Conservation (phyloP, 495 filamentous ascomycete genomes). For the Monascus purpureus region DNA sequence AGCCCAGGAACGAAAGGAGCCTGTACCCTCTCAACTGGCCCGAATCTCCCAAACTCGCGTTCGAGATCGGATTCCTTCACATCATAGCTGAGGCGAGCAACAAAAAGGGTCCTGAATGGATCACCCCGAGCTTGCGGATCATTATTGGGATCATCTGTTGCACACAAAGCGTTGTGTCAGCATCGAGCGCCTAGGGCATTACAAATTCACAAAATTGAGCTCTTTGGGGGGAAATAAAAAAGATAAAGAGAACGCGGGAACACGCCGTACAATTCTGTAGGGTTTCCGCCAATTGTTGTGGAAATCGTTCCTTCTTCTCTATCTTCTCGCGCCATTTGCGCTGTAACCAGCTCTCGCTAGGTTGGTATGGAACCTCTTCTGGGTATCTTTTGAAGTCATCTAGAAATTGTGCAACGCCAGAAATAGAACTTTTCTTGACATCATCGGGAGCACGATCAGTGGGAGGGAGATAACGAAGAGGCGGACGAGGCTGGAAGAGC, state of each 20-base stretch:
- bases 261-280: conserved; percentile 50
- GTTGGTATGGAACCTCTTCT: conserved; percentile 56
- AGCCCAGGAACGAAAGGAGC: background rate
- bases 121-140: conserved; percentile 82
- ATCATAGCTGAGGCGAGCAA: conserved; percentile 79
- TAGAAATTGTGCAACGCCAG: conserved; percentile 61
- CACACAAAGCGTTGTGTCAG: background rate
- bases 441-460: conserved; percentile 73
- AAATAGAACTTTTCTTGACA: conserved; percentile 50
- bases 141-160: conserved; percentile 46
- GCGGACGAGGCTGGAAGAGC: conserved; percentile 86
- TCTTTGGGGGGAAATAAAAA: conserved; percentile 2
- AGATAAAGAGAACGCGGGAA: conserved; percentile 5
- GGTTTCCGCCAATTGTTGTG: conserved; percentile 51
- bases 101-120: conserved; percentile 88
- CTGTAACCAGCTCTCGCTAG: conserved; percentile 90
- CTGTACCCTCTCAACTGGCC: conserved; percentile 78
- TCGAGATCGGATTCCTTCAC: conserved; percentile 81
- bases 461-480: conserved; percentile 78
- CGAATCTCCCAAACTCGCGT: conserved; percentile 87
- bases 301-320: conserved; percentile 57
- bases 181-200: too few relatives aligned
- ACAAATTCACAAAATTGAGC: too few relatives aligned
- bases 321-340: conserved; percentile 60
- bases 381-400: conserved; percentile 54